Percentiles rank a stretch among this genome's conserved stretches.
These are phyloP conservation scores for Colletotrichum spaethianum DNA, from an alignment of 2,329 filamentous ascomycete genomes.

Conservation along the genomic window DNA sequence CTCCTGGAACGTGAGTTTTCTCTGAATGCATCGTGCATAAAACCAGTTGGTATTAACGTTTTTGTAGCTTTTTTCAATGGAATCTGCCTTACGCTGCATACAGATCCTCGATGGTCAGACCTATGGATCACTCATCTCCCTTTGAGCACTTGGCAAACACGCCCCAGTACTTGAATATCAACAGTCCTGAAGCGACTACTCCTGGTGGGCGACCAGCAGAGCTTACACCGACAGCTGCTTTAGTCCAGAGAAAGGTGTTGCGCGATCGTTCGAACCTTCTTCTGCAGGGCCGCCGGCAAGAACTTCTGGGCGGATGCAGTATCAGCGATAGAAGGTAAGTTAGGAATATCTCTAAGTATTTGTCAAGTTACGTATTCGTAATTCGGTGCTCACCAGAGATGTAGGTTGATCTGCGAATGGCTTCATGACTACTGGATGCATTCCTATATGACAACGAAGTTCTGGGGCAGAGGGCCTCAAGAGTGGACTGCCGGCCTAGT, in stretches of 20 bases:
- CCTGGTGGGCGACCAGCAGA: neutral
- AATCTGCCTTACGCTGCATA: conserved; percentile 9
- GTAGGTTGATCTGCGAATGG: conserved; percentile 34
- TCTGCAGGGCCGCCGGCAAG: conserved; percentile 33
- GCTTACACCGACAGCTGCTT: conserved; percentile 29
- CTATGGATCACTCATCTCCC: neutral
- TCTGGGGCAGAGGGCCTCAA: conserved; percentile 45
- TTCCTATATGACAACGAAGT: conserved; percentile 45
- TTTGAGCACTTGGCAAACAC: neutral
- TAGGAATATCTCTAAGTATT: neutral
- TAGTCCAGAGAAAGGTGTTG: conserved; percentile 33
- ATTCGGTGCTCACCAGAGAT: no score
- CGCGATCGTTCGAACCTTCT: conserved; percentile 40
- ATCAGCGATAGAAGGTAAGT: conserved; percentile 32
- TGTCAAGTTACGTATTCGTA: no score
- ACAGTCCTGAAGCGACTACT: conserved; percentile 1
- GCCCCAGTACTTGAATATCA: conserved; percentile 8
- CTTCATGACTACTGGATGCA: conserved; percentile 47
- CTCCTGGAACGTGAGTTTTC: conserved; percentile 5
- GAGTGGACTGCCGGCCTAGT: conserved; percentile 38
- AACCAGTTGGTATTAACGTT: no score
- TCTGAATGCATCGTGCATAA: no score
- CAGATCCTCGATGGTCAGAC: neutral
- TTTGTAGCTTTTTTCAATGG: neutral
- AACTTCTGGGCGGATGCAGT: conserved; percentile 34